These are phyloP conservation scores for Saccharomyces jurei DNA, from an alignment of 805 yeast genomes.

Conservation along the genomic window DNA sequence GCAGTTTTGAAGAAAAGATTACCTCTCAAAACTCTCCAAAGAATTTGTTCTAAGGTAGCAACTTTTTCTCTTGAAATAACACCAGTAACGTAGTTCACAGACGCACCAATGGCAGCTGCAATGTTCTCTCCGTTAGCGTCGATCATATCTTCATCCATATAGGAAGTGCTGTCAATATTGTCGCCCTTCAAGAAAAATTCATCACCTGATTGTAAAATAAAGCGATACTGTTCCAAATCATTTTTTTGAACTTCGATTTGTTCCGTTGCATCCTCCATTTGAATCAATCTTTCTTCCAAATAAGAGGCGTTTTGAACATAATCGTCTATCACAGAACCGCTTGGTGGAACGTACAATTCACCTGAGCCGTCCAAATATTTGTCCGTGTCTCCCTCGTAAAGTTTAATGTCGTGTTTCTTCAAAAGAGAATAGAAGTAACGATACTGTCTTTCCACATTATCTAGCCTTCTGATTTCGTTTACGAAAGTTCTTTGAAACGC, in stretches of 20 bases:
- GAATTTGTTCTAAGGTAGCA: constrained; percentile 52
- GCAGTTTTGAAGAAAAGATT: constrained; percentile 54
- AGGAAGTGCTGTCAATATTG: constrained; percentile 1
- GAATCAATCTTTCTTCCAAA: constrained; percentile 66
- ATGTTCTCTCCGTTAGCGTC: constrained; percentile 11
- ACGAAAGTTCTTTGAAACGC: constrained; percentile 89
- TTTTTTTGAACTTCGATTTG: constrained; percentile 47
- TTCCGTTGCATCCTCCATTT: constrained; percentile 62
- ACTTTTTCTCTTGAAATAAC: constrained; percentile 56
- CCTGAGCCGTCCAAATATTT: constrained; percentile 16
- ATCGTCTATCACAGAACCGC: constrained; percentile 63
- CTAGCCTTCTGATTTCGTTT: constrained; percentile 73
- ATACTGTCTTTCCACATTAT: constrained; percentile 82
- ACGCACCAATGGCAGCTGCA: constrained; percentile 23
- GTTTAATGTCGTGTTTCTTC: constrained; percentile 38
- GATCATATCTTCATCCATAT: constrained; percentile 7
- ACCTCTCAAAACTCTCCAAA: constrained; percentile 72
- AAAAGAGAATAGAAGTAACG: constrained; percentile 46
- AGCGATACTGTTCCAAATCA: constrained; percentile 56
- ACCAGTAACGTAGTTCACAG: constrained; percentile 52
- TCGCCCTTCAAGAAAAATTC: constrained; percentile 35
- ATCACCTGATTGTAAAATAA: constrained; percentile 43
- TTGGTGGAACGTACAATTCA: constrained; percentile 29
- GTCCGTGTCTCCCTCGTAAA: constrained; percentile 20
- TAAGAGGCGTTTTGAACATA: constrained; percentile 52